Percentiles rank a stretch among this genome's conserved stretches.
phyloP scores from a whole-genome alignment of 352 stramenopile genomes.

The Aphanomyces cochlioides region DNA sequence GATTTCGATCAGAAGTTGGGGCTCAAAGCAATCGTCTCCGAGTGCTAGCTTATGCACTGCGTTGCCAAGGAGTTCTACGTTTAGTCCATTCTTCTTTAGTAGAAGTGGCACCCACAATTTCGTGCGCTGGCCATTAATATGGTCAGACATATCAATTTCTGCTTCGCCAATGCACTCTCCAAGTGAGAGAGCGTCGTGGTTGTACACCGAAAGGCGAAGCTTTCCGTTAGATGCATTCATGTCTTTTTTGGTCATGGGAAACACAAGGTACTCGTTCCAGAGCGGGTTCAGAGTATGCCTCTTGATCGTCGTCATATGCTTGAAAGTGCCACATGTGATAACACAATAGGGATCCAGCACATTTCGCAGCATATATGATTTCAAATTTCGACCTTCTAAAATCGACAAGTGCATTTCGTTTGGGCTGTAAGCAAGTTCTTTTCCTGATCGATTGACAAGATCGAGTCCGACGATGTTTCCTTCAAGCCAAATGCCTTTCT shows the following conservation, averaged over 20 bases:
- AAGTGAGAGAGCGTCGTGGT: slow-evolving; percentile 51
- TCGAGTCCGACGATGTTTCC: slow-evolving; percentile 43
- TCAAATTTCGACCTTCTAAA: slow-evolving; percentile 49
- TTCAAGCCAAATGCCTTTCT: slow-evolving; percentile 51
- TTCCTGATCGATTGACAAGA: slow-evolving; percentile 44
- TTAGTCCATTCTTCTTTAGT: slow-evolving; percentile 50
- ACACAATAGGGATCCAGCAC: slow-evolving; percentile 56
- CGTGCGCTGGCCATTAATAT: slow-evolving; percentile 33
- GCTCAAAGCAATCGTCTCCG: slow-evolving; percentile 42
- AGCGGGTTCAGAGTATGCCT: slow-evolving; percentile 39
- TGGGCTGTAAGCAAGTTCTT: slow-evolving; percentile 36
- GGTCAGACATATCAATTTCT: slow-evolving; percentile 47
- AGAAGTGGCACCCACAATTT: slow-evolving; percentile 34
- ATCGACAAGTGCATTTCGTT: slow-evolving; percentile 58
- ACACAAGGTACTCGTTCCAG: slow-evolving; percentile 40
- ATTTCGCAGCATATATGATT: slow-evolving; percentile 36
- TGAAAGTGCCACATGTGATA: slow-evolving; percentile 35
- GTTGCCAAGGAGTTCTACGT: slow-evolving; percentile 44
- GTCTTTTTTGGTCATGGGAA: slow-evolving; percentile 35
- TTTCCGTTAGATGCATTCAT: slow-evolving; percentile 15
- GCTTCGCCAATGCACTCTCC: slow-evolving; percentile 51
- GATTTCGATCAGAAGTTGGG: slow-evolving; percentile 49
- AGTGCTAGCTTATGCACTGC: slow-evolving; percentile 48
- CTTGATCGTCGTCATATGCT: slow-evolving; percentile 47
- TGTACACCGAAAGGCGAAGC: slow-evolving; percentile 50